Evolutionary conservation across 805 yeast genomes (phyloP), one percentile per base, ranked within the genome.

Genomic region (Sugiyamaella floridensis): DNA sequence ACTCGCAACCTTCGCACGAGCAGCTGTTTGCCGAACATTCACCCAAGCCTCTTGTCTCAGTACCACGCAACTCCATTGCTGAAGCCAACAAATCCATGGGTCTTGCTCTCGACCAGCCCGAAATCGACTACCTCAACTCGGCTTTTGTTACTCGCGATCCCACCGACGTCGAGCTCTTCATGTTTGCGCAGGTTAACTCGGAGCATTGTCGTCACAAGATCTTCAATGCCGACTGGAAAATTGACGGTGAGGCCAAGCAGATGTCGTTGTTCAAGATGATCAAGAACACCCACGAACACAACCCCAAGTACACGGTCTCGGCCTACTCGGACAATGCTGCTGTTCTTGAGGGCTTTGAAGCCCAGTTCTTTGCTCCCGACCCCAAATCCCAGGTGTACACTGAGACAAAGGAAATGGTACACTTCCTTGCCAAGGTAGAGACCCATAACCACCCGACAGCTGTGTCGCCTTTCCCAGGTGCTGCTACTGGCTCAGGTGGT

Each of bases 361-460:
- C 88, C 40, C 86, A 77, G 67, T 78, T 79, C 61, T 90, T 73
- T 66, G 80, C 95, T 7, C 97, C 98, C 47, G 88, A 89, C 65
- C 74, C 82, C 58, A 70, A 74, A 47, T 74, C 87, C 43, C 80
- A 85, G 62, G 77, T 76, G 61, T 93, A 97, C 95, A 71, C 72
- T 41, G 76, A 92, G 18, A 77, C 73, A 54, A 77, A 78, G 58
- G 99, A 93, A 72, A 75, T 73, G 47, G 95, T 92, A 18, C 93
- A 90, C 59, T 88, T 95, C 64, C 75, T 93, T 60, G 87, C 90
- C 65, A 93, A 93, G 70, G 99, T 93, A 49, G 99, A 93, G 73
- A 93, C 99, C 22, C 99, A 93, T 71, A 93, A 93, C 73, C 99
- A 93, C 70, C 99, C 99, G 51, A 93, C 99, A 22, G 99, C 99